Conservation (phyloP, 306 rosid species). For the Quercus aquifolioides region DNA sequence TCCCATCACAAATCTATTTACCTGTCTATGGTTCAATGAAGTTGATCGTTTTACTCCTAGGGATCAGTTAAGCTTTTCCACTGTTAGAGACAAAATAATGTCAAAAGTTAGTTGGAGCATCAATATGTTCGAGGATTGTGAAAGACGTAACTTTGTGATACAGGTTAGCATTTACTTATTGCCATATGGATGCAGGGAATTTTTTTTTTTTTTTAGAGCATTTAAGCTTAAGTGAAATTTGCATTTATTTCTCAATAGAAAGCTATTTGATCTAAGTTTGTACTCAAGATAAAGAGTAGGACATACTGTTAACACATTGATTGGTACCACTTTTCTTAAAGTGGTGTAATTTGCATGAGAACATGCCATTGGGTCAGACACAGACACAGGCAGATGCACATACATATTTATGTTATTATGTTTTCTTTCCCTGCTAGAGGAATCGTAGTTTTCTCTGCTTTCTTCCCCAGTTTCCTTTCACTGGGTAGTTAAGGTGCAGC, state of each 20-base stretch:
- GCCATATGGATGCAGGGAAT: not conserved
- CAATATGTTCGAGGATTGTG: slow-evolving; percentile 91
- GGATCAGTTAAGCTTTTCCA: slow-evolving; percentile 94
- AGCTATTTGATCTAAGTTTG: not conserved
- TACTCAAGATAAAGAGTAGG: not conserved
- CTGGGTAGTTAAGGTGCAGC: not conserved
- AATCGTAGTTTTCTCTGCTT: not conserved
- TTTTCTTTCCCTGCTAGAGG: not conserved
- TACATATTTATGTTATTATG: not conserved
- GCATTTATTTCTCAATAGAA: not conserved
- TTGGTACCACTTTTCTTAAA: not conserved
- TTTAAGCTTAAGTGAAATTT: slow-evolving; percentile 2
- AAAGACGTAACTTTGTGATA: slow-evolving; percentile 89
- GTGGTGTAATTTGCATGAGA: not conserved
- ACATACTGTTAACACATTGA: not conserved
- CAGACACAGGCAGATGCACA: too few relatives aligned
- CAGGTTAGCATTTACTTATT: slow-evolving; percentile 51
- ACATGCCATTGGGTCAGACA: not conserved
- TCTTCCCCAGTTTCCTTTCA: not conserved
- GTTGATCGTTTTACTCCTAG: slow-evolving; percentile 95
- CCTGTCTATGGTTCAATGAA: slow-evolving; percentile 98
- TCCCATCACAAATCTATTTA: slow-evolving; percentile 89
- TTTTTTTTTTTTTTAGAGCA: not conserved
- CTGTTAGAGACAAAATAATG: slow-evolving; percentile 83
- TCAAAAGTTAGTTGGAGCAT: slow-evolving; percentile 70